Base-by-base conservation (phyloP, 441 rosid species). In the Erodium trifolium region DNA sequence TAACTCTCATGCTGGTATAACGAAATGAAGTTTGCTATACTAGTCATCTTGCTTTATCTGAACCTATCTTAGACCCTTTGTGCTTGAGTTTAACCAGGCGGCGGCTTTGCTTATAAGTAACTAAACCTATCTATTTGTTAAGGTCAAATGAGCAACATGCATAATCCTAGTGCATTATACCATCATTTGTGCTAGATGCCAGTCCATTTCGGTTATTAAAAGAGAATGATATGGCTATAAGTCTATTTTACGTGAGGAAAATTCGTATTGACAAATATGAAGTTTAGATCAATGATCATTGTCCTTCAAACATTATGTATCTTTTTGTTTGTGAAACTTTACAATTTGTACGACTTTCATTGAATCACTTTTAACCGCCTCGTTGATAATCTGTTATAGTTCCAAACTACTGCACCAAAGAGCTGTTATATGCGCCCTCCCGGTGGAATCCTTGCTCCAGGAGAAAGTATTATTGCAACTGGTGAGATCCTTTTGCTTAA, bases 381-480 rank as follows among this genome's bases (percentile, higher is more conserved):
- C 19, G 49, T 63, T 65, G 70, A 18, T 57, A 12, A 69, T 66
- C 37, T 63, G 39, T 59, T 75, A 7, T 66, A 88, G 93, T 86
- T 88, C 39, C 91, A 88, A 86, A 88, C 93, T 35, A 88, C 91
- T 27, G 89, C 91, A 13, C 94, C 90, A 0, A 88, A 88, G 70
- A 88, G 93, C 68, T 88, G 93, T 74, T 88, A 76, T 73, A 88
- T 88, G 93, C 85, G 91, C 51, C 93, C 93, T 14, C 93, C 91
- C 4, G 93, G 93, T 37, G 89, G 89, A 41, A 80, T 81, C 67
- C 82, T 88, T 74, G 89, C 86, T 69, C 93, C 93, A 3, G 91
- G 91, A 45, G 91, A 86, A 74, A 86, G 81, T 72, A 76, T 80
- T 27, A 80, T 88, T 45, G 91, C 93, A 0, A 88, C 85, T 35